Conservation (phyloP, 805 yeast genomes). For the Metschnikowia sp. region DNA sequence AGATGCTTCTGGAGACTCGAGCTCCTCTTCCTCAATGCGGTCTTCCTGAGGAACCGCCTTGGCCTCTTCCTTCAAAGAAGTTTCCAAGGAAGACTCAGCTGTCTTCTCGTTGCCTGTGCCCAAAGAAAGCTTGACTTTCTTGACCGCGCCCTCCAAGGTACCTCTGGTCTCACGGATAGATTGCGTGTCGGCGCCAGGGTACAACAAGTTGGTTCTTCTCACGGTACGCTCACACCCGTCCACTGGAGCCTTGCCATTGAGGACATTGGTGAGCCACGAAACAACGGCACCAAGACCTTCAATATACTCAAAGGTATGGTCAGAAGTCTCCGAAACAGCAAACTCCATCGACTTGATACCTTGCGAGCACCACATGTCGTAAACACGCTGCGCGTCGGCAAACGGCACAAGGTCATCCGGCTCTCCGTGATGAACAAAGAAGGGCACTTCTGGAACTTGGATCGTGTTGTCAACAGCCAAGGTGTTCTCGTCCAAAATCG, state of each 20-base stretch:
- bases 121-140: too few relatives aligned
- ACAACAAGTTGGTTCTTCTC: slow-evolving; percentile 12
- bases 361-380: slow-evolving; percentile 27
- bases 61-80: too few relatives aligned
- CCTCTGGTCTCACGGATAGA: too few relatives aligned
- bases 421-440: background rate
- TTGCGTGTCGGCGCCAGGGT: slow-evolving; percentile 11
- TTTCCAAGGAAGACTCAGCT: too few relatives aligned
- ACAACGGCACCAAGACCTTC: slow-evolving; percentile 14
- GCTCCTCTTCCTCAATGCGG: too few relatives aligned
- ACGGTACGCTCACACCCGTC: slow-evolving; percentile 11
- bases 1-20: too few relatives aligned
- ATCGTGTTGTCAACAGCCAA: background rate
- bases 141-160: too few relatives aligned
- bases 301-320: slow-evolving; percentile 24
- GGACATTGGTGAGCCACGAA: background rate
- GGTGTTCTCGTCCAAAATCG: slow-evolving; percentile 4
- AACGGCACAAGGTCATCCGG: slow-evolving; percentile 22
- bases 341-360: slow-evolving; percentile 29
- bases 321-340: slow-evolving; percentile 22
- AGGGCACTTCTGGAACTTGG: slow-evolving; percentile 18
- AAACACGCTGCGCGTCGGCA: slow-evolving; percentile 17
- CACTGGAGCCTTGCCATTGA: too few relatives aligned
- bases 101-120: too few relatives aligned
- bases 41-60: too few relatives aligned